These are phyloP conservation scores for Lentinula boryana DNA, from an alignment of 768 basidiomycete species.

Conservation along the genomic window DNA sequence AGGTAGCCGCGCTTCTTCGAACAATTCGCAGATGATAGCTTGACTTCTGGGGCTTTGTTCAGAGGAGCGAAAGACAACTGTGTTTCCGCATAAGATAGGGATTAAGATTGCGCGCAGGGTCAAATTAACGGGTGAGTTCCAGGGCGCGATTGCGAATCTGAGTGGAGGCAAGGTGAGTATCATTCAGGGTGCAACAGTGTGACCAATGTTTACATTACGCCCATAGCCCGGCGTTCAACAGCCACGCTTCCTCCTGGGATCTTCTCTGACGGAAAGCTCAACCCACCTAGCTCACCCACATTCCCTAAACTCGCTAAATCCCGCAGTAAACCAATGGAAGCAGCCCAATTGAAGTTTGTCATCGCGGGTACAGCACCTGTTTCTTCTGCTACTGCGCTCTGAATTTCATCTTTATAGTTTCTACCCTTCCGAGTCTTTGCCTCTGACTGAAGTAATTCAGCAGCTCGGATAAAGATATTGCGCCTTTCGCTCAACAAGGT, in stretches of 20 bases:
- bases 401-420: conserved; percentile 30
- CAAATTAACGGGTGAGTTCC: conserved; percentile 47
- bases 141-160: conserved; percentile 49
- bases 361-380: conserved; percentile 23
- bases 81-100: conserved; percentile 51
- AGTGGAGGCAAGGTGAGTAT: neutral
- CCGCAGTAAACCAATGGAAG: conserved; percentile 20
- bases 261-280: conserved; percentile 32
- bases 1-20: conserved; percentile 57
- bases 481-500: conserved; percentile 28
- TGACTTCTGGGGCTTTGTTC: conserved; percentile 45
- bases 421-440: neutral
- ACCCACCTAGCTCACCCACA: conserved; percentile 31
- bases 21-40: conserved; percentile 36
- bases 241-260: conserved; percentile 39
- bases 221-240: conserved; percentile 41
- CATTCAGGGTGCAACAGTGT: neutral
- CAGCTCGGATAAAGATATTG: conserved; percentile 42
- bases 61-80: conserved; percentile 47
- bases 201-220: conserved; percentile 38
- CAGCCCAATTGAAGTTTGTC: conserved; percentile 20
- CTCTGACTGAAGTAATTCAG: conserved; percentile 37
- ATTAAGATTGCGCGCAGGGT: conserved; percentile 37
- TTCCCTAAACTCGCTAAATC: conserved; percentile 25
- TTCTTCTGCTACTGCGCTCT: conserved; percentile 29